Conservation (phyloP, 768 basidiomycete genomes). For the Chalciporus chontae region DNA sequence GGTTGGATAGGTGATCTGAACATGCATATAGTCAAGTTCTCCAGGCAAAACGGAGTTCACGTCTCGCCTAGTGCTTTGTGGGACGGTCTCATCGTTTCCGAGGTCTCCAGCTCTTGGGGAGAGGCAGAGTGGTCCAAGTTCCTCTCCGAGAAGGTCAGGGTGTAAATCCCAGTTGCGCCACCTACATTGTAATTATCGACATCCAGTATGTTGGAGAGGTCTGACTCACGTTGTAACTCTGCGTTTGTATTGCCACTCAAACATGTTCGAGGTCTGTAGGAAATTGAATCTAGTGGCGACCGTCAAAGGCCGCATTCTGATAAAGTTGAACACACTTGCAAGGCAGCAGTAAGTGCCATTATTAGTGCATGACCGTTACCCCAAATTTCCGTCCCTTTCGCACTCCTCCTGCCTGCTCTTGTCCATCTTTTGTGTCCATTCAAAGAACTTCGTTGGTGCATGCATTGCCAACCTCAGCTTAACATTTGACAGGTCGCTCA, state of each 20-base stretch:
- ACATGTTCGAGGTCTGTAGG: too few relatives aligned
- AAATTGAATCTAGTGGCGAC: too few relatives aligned
- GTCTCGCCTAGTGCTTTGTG: constrained; percentile 82
- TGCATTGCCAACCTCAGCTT: too few relatives aligned
- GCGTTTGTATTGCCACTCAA: neutral
- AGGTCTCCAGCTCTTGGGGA: constrained; percentile 80
- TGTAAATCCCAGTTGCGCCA: constrained; percentile 20
- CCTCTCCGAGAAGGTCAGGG: constrained; percentile 53
- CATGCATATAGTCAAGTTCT: constrained; percentile 70
- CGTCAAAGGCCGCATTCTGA: too few relatives aligned
- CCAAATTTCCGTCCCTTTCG: too few relatives aligned
- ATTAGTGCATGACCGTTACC: too few relatives aligned
- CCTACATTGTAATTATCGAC: neutral
- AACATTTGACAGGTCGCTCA: too few relatives aligned
- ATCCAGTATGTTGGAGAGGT: neutral
- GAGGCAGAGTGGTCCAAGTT: constrained; percentile 79
- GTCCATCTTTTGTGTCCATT: too few relatives aligned
- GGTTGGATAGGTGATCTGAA: neutral
- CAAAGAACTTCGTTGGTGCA: too few relatives aligned
- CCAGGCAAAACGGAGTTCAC: constrained; percentile 88
- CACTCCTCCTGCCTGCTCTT: too few relatives aligned
- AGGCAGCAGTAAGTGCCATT: too few relatives aligned
- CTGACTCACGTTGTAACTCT: neutral
- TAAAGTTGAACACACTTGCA: too few relatives aligned
- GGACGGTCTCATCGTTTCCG: constrained; percentile 70